Evolutionary conservation across 352 stramenopile genomes (phyloP).

Genomic region (Peronosclerospora sorghi): DNA sequence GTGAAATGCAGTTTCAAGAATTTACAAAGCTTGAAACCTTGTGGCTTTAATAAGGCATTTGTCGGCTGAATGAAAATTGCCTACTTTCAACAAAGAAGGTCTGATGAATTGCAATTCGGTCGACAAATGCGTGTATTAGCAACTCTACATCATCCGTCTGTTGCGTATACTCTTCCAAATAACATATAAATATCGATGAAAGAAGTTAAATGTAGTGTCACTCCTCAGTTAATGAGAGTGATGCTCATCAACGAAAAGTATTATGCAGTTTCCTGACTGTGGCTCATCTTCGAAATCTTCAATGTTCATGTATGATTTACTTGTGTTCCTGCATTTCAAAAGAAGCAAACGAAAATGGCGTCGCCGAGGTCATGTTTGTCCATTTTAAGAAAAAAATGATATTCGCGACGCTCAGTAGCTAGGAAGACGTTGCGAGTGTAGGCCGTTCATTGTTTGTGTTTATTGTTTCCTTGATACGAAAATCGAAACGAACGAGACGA

Average conservation of each 20-base stretch:
- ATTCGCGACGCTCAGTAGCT: neutral
- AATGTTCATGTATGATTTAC: too few species aligned
- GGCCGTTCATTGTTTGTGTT: too few species aligned
- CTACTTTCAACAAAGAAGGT: constrained; percentile 51
- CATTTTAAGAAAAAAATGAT: too few species aligned
- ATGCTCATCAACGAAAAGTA: neutral
- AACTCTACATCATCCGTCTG: constrained; percentile 63
- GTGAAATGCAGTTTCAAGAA: neutral
- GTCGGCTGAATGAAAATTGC: constrained; percentile 73
- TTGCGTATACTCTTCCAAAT: constrained; percentile 50
- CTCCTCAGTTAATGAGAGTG: neutral
- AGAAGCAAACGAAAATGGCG: too few species aligned
- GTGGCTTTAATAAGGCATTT: constrained; percentile 33
- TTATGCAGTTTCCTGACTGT: too few species aligned
- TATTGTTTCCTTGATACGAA: too few species aligned
- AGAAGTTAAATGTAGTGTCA: too few species aligned
- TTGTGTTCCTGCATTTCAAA: too few species aligned
- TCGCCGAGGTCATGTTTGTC: too few species aligned
- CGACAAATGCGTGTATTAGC: constrained; percentile 59
- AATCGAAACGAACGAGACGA: too few species aligned
- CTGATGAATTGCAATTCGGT: constrained; percentile 65
- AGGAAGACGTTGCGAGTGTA: too few species aligned
- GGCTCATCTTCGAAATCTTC: too few species aligned
- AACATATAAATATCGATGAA: constrained; percentile 51
- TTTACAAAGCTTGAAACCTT: neutral